phyloP scores from a whole-genome alignment of 345 rosid genomes.

The Hevea brasiliensis region DNA sequence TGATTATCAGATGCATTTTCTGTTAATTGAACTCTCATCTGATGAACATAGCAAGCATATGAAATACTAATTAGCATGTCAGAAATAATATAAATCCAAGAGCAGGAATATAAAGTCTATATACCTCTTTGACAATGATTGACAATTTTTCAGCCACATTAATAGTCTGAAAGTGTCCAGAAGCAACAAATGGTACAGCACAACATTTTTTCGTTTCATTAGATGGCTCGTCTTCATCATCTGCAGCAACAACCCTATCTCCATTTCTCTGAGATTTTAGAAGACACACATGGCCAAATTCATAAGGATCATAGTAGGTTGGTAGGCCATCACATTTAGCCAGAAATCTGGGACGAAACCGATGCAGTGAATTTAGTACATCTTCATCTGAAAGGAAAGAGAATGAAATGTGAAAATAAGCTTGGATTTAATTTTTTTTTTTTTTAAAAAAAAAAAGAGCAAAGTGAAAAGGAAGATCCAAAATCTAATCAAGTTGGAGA shows the following conservation, averaged over 20 bases:
- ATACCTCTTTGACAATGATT: slow-evolving; percentile 66
- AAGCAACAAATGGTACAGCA: slow-evolving; percentile 69
- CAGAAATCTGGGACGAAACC: slow-evolving; percentile 72
- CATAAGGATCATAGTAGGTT: slow-evolving; percentile 55
- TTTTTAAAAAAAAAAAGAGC: slow-evolving; percentile 2
- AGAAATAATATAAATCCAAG: slow-evolving; percentile 5
- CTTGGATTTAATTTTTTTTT: neutral
- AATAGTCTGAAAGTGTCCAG: slow-evolving; percentile 50
- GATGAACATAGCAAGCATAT: slow-evolving; percentile 18
- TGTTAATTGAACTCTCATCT: slow-evolving; percentile 57
- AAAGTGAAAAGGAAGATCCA: slow-evolving; percentile 3
- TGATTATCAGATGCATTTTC: slow-evolving; percentile 29
- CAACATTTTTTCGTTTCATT: slow-evolving; percentile 52
- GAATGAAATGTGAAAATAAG: neutral
- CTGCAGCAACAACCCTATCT: slow-evolving; percentile 38
- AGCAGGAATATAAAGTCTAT: slow-evolving; percentile 8
- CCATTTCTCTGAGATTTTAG: slow-evolving; percentile 43
- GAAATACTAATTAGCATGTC: slow-evolving; percentile 20
- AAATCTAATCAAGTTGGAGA: neutral
- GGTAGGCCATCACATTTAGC: slow-evolving; percentile 49
- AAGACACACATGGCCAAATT: slow-evolving; percentile 67
- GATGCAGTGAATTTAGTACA: slow-evolving; percentile 57
- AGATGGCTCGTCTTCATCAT: slow-evolving; percentile 43
- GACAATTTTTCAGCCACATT: slow-evolving; percentile 48
- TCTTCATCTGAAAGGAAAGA: slow-evolving; percentile 71